Evolutionary conservation across 2,329 filamentous ascomycete species (phyloP).

Genomic region (Talaromyces sp.): DNA sequence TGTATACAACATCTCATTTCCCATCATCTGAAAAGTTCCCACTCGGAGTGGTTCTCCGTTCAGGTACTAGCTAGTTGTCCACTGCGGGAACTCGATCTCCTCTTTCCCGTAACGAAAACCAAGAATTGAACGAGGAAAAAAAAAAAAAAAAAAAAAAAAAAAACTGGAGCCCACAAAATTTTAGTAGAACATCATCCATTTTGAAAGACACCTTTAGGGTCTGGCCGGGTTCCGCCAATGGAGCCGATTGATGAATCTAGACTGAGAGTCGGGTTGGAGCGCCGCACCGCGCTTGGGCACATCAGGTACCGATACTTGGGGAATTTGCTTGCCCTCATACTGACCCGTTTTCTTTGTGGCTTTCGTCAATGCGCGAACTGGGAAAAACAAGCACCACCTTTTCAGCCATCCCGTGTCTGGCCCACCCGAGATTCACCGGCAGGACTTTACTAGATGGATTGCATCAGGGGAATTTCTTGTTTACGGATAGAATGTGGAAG

Average conservation of each 20-base stretch:
- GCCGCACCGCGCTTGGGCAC: conserved; percentile 6
- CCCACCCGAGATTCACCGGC: conserved; percentile 16
- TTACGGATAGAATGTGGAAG: background rate
- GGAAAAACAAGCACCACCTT: conserved; percentile 13
- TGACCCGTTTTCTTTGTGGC: background rate
- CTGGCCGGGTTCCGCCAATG: conserved; percentile 1
- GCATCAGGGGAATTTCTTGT: conserved; percentile 1
- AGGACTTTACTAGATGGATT: conserved; percentile 1
- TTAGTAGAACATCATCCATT: no score
- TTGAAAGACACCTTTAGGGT: background rate
- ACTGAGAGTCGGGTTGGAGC: conserved; percentile 2
- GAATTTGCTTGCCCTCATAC: background rate
- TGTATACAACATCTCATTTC: background rate
- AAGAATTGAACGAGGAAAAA: background rate
- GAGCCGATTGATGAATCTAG: conserved; percentile 5
- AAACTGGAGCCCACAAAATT: background rate
- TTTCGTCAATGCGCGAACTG: conserved; percentile 11
- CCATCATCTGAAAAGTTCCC: background rate
- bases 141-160: background rate
- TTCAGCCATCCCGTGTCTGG: conserved; percentile 23
- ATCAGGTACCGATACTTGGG: conserved; percentile 12
- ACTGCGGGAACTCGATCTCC: background rate
- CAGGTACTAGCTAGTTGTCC: background rate
- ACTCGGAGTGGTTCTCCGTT: conserved; percentile 1
- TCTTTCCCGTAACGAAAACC: background rate